Conservation (phyloP, 148 eudicot species). For the Cornus kousa region DNA sequence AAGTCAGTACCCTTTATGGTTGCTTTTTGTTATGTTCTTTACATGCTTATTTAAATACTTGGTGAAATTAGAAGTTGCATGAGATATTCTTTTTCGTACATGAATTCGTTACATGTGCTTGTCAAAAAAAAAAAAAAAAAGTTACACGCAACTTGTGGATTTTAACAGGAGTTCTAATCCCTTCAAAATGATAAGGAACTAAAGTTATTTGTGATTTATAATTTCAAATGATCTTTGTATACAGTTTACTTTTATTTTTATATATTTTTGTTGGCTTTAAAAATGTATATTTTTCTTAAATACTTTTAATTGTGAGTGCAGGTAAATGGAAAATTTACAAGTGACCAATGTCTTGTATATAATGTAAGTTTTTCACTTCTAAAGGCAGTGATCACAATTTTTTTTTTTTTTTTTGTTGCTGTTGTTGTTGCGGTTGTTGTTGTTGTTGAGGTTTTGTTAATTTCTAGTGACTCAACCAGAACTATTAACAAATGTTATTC, state of each 20-base stretch:
- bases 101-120: no score
- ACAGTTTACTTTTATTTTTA: background rate
- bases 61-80: no score
- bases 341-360: slow-evolving; percentile 77
- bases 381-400: background rate
- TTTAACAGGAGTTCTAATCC: no score
- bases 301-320: slow-evolving; percentile 34
- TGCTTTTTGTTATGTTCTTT: no score
- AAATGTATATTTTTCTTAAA: background rate
- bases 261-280: background rate
- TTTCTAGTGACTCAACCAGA: background rate
- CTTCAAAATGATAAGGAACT: background rate
- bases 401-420: no score
- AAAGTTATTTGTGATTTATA: background rate
- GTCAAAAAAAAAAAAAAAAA: no score
- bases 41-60: no score
- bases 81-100: no score
- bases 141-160: no score
- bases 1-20: no score
- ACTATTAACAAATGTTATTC: background rate
- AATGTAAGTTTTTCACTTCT: slow-evolving; percentile 55
- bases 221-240: background rate
- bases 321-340: slow-evolving; percentile 91
- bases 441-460: background rate
- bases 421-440: no score